Evolutionary conservation across 139 green algal species (phyloP).

Genomic region (Ettlia oleoabundans): DNA sequence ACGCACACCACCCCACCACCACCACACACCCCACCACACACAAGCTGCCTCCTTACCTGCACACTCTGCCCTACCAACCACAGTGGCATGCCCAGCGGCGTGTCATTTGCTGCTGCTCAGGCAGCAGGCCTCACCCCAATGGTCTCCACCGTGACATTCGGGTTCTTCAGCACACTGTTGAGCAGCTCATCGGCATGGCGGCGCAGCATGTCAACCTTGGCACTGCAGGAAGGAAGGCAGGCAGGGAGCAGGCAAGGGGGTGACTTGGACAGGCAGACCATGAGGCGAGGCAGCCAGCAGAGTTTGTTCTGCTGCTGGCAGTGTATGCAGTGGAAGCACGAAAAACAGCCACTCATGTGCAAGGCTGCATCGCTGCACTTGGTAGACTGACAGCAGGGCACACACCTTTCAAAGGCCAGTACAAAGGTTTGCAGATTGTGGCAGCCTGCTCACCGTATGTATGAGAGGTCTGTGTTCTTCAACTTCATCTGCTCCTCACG

Average conservation of each 20-base stretch:
- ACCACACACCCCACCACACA: neutral
- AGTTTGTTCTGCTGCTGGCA: neutral
- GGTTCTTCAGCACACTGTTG: slow-evolving; percentile 51
- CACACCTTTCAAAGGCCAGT: too few relatives aligned
- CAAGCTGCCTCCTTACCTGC: neutral
- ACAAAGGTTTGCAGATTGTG: too few relatives aligned
- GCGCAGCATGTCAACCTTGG: slow-evolving; percentile 43
- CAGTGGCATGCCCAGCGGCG: too few relatives aligned
- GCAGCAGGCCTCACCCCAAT: slow-evolving; percentile 13
- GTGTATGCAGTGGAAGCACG: neutral
- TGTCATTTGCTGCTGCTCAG: too few relatives aligned
- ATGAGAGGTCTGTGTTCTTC: slow-evolving; percentile 40
- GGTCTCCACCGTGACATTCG: slow-evolving; percentile 42
- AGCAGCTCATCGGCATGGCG: slow-evolving; percentile 50
- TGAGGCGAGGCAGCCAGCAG: too few relatives aligned
- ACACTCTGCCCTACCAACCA: too few relatives aligned
- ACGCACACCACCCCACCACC: too few relatives aligned
- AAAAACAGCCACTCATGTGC: neutral
- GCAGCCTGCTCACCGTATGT: slow-evolving; percentile 38
- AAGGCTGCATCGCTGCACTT: neutral
- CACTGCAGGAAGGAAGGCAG: too few relatives aligned
- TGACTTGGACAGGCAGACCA: too few relatives aligned
- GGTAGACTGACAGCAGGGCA: too few relatives aligned
- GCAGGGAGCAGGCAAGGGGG: neutral
- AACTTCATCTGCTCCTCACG: slow-evolving; percentile 47